phyloP scores from a whole-genome alignment of 129 eudicot genomes.

The Logfia minima region DNA sequence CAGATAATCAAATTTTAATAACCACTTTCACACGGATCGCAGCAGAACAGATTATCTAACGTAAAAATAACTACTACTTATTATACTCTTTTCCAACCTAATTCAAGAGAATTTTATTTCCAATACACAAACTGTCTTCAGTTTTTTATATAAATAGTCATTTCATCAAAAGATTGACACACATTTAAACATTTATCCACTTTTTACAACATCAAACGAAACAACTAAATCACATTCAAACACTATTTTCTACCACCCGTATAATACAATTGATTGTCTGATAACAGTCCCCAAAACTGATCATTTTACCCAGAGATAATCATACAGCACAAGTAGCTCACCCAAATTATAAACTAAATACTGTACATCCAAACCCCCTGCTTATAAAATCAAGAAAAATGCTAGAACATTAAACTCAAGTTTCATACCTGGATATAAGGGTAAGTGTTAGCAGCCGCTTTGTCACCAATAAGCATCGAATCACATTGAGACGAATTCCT shows the following conservation, averaged over 20 bases:
- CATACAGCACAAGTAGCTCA: conserved; percentile 1
- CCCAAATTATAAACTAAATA: not conserved
- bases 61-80: no score
- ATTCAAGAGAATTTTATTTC: not conserved
- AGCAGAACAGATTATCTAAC: no score
- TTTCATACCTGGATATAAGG: conserved; percentile 84
- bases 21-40: not conserved
- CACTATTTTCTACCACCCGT: not conserved
- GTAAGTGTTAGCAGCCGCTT: conserved; percentile 90
- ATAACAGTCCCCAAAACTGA: not conserved
- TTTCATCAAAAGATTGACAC: not conserved
- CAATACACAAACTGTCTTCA: not conserved
- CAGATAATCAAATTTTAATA: not conserved
- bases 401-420: conserved; percentile 9
- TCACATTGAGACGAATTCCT: conserved; percentile 91
- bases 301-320: not conserved
- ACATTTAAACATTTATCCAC: not conserved
- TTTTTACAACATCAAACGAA: not conserved
- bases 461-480: conserved; percentile 95
- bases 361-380: not conserved
- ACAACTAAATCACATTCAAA: not conserved
- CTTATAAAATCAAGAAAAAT: conserved; percentile 9
- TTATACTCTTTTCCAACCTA: not conserved
- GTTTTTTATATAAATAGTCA: not conserved
- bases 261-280: not conserved